phyloP scores from a whole-genome alignment of 805 yeast genomes.

The Debaryomyces tyrocola region DNA sequence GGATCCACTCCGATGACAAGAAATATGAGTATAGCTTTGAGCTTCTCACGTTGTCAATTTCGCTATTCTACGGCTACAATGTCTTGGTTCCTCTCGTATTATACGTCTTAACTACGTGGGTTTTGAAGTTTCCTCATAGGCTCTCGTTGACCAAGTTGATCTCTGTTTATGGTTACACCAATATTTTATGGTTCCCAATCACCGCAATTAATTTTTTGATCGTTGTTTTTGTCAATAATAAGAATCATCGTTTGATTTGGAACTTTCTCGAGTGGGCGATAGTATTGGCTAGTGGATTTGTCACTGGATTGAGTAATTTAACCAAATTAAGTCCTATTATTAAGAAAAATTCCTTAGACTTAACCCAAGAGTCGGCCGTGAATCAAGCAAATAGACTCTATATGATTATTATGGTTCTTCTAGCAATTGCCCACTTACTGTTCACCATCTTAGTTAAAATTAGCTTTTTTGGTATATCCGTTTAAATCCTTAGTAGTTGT shows the following conservation, averaged over 20 bases:
- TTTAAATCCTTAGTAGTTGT: neutral
- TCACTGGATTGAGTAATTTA: conserved; percentile 59
- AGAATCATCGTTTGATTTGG: conserved; percentile 34
- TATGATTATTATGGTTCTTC: conserved; percentile 34
- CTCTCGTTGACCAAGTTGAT: conserved; percentile 60
- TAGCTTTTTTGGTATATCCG: conserved; percentile 53
- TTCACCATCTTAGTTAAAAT: conserved; percentile 67
- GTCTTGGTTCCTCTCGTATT: conserved; percentile 59
- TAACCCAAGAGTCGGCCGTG: conserved; percentile 25
- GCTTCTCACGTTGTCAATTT: conserved; percentile 65
- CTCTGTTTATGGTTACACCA: conserved; percentile 83
- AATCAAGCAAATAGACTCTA: conserved; percentile 32
- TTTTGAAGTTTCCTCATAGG: conserved; percentile 49
- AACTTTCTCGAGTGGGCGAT: conserved; percentile 63
- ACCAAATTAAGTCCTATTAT: conserved; percentile 45
- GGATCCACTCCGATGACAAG: conserved; percentile 43
- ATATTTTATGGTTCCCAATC: conserved; percentile 82
- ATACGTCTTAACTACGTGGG: conserved; percentile 52
- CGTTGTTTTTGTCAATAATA: conserved; percentile 45
- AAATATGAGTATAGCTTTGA: conserved; percentile 61
- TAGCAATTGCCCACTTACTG: conserved; percentile 52
- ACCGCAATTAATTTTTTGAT: conserved; percentile 61
- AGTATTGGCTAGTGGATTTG: conserved; percentile 56
- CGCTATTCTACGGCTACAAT: conserved; percentile 75
- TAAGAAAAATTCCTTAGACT: conserved; percentile 32